These are phyloP conservation scores for Phytophthora brassicae DNA, from an alignment of 352 stramenopile species.

Conservation along the genomic window DNA sequence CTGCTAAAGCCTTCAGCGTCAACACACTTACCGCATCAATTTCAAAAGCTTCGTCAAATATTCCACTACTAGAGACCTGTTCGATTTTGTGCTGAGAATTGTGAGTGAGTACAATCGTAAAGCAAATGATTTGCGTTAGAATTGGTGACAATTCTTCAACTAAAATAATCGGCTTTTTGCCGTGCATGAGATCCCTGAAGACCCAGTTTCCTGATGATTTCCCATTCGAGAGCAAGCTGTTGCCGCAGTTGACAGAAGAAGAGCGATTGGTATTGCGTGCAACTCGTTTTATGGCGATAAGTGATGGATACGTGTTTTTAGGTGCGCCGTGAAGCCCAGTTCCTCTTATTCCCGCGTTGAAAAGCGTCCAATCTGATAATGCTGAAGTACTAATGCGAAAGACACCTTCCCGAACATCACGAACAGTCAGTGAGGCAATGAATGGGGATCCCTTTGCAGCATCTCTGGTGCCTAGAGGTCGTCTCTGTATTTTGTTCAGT, in stretches of 20 bases:
- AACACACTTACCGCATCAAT: not conserved
- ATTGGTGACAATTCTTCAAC: constrained; percentile 12
- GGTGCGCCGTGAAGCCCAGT: not conserved
- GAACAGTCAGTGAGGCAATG: not conserved
- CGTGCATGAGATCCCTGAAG: constrained; percentile 11
- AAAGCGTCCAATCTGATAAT: not conserved
- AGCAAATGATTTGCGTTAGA: constrained; percentile 31
- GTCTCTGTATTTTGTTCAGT: constrained; percentile 36
- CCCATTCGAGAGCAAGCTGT: not conserved
- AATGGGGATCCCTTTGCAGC: constrained; percentile 19
- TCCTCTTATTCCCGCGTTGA: not conserved
- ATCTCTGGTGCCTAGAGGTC: constrained; percentile 16
- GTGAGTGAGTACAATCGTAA: constrained; percentile 40
- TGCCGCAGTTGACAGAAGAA: constrained; percentile 15
- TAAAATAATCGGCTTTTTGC: constrained; percentile 40
- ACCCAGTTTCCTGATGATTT: constrained; percentile 9
- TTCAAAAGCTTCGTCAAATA: constrained; percentile 15
- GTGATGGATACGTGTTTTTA: constrained; percentile 29
- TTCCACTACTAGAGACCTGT: not conserved
- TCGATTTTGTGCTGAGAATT: constrained; percentile 16
- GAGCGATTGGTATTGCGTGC: constrained; percentile 22
- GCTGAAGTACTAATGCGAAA: not conserved
- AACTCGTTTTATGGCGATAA: constrained; percentile 26
- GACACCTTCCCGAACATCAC: not conserved
- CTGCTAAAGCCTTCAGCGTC: constrained; percentile 7